Evolutionary conservation across 306 rosid species (phyloP).

Genomic region (Acacia melanoxylon): DNA sequence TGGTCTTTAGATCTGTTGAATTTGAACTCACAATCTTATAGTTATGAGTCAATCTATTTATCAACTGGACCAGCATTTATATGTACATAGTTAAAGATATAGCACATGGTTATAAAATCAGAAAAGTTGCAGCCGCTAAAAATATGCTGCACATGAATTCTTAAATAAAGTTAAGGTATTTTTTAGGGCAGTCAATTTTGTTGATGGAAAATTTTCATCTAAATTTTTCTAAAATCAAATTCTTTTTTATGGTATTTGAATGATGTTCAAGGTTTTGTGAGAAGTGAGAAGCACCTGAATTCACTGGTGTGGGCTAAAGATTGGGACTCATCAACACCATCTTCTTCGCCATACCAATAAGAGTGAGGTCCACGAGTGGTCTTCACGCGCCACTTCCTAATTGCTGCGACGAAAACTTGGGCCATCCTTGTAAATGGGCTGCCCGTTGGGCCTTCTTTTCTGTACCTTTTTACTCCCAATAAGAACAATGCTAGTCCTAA

Average conservation of each 20-base stretch:
- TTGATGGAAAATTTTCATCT: background rate
- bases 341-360: constrained; percentile 31
- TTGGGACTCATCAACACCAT: background rate
- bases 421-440: constrained; percentile 63
- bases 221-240: background rate
- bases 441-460: constrained; percentile 42
- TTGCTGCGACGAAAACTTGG: constrained; percentile 53
- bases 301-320: constrained; percentile 36
- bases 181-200: background rate
- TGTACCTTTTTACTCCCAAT: constrained; percentile 53
- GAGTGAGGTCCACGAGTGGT: constrained; percentile 7
- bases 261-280: background rate
- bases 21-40: too few species aligned
- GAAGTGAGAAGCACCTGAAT: constrained; percentile 41
- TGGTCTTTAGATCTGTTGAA: too few species aligned
- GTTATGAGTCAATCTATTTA: too few species aligned
- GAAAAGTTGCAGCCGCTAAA: background rate
- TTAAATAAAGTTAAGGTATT: background rate
- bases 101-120: too few species aligned
- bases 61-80: too few species aligned
- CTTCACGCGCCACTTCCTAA: constrained; percentile 52
- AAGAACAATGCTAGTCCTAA: constrained; percentile 50
- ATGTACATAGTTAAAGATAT: too few species aligned
- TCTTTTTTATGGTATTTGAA: background rate
- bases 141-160: background rate